These are phyloP conservation scores for Crithidia mellificae DNA, from an alignment of 208 protist species.

Conservation along the genomic window DNA sequence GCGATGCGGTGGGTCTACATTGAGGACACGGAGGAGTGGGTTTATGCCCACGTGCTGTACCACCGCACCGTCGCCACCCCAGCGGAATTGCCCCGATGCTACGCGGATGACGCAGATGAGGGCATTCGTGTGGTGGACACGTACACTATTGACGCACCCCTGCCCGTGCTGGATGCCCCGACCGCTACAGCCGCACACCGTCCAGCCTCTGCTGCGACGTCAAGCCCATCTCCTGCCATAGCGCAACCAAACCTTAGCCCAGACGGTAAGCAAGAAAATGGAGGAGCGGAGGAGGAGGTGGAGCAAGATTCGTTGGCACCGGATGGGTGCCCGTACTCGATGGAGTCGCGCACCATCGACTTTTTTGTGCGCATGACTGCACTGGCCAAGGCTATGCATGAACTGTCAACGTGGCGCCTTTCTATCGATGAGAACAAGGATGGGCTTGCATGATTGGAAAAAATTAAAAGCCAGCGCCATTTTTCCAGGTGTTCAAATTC, in stretches of 20 bases:
- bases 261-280: no score
- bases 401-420: slow-evolving; percentile 29
- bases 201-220: background rate
- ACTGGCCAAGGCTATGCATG: slow-evolving; percentile 55
- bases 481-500: no score
- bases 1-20: slow-evolving; percentile 48
- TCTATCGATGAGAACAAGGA: slow-evolving; percentile 30
- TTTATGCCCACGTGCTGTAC: slow-evolving; percentile 42
- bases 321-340: slow-evolving; percentile 50
- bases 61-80: slow-evolving; percentile 15
- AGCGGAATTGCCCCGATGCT: slow-evolving; percentile 12
- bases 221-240: no score
- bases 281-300: slow-evolving; percentile 2
- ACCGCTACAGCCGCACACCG: background rate
- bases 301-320: slow-evolving; percentile 16
- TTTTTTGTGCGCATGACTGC: slow-evolving; percentile 64
- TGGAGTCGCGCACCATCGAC: slow-evolving; percentile 60
- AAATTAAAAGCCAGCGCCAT: background rate
- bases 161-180: background rate
- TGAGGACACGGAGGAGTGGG: slow-evolving; percentile 54
- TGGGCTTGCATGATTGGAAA: background rate
- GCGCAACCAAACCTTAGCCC: no score
- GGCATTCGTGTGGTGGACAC: slow-evolving; percentile 31
- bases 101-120: slow-evolving; percentile 24
- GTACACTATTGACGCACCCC: slow-evolving; percentile 22